Base-by-base conservation (phyloP, 2,329 filamentous ascomycete species). In the Hysterium pulicare region DNA sequence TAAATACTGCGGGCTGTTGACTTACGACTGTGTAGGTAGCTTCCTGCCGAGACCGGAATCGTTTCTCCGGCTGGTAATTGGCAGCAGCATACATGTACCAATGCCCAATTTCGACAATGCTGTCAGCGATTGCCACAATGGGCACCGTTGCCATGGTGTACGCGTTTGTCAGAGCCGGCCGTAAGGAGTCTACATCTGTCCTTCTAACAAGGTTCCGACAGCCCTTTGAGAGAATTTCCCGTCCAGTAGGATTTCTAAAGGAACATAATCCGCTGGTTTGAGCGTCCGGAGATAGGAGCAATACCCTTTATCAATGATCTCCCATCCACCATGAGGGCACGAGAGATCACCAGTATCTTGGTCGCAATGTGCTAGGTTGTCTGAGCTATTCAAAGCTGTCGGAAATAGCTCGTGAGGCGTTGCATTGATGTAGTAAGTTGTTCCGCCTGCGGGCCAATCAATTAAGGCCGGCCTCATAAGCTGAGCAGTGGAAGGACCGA, bases 251-350 rank as follows among this genome's bases (percentile, higher is more conserved):
- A 32, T 19, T 6, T 22, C 16, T 2, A 24, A 13, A 4, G 39
- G 39, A 20, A 41, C 5, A 11, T 22, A 20, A 5, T 23, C 21
- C 16, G 19, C 24, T 11, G 3, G 5, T 34, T 16, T 41, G 7
- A 41, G 11, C 5, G 7, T 34, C 11, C 16, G 24, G 17, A 23
- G 26, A 33, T 17, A 47, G 11, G 43, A 22, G 9, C 33, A 11
- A n/a, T 43, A 48, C 31, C 30, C 19, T 23, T 41, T 35, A 15
- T 40, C 37, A n/a, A 49, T 28, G 19, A 24, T 23, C 32, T 47
- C 35, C 46, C 46, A 47, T 26, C 36, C 46, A 23, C 36, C 40
- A 16, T 38, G 32, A 28, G 41, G 44, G 44, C 49, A 50, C 3
- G 37, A 30, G 22, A 31, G n/a, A 31, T 49, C 35, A 6, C 45